Conservation (phyloP, 495 filamentous ascomycete species). For the Talaromyces adpressus region DNA sequence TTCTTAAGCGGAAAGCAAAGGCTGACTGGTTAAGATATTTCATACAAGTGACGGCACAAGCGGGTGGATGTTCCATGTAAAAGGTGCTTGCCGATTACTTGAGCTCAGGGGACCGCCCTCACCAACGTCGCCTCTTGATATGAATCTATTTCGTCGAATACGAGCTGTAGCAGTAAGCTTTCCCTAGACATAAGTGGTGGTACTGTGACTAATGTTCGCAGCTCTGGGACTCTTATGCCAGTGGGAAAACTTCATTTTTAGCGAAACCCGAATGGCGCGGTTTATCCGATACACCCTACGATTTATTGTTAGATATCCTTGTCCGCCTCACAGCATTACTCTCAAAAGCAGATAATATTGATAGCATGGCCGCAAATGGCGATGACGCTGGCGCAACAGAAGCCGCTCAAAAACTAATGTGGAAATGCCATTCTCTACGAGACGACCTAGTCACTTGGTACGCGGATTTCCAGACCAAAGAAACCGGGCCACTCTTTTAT, state of each 20-base stretch:
- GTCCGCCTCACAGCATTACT: constrained; percentile 4
- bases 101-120: constrained; percentile 6
- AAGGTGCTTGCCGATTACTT: constrained; percentile 5
- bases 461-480: constrained; percentile 4
- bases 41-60: constrained; percentile 3
- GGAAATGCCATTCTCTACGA: constrained; percentile 1
- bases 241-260: constrained; percentile 4
- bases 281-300: constrained; percentile 5
- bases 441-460: constrained; percentile 8
- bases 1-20: not conserved
- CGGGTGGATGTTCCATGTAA: constrained; percentile 10
- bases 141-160: constrained; percentile 9
- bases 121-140: constrained; percentile 5
- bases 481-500: constrained; percentile 1
- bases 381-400: not conserved
- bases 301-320: constrained; percentile 2
- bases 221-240: constrained; percentile 9
- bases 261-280: constrained; percentile 7
- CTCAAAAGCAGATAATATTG: constrained; percentile 4
- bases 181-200: not conserved
- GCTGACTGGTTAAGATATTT: not conserved
- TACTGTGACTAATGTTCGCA: not conserved
- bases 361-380: not conserved
- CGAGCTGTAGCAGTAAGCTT: constrained; percentile 8
- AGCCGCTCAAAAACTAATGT: not conserved